Base-by-base conservation (phyloP, 306 rosid species). In the Fragaria vesca region DNA sequence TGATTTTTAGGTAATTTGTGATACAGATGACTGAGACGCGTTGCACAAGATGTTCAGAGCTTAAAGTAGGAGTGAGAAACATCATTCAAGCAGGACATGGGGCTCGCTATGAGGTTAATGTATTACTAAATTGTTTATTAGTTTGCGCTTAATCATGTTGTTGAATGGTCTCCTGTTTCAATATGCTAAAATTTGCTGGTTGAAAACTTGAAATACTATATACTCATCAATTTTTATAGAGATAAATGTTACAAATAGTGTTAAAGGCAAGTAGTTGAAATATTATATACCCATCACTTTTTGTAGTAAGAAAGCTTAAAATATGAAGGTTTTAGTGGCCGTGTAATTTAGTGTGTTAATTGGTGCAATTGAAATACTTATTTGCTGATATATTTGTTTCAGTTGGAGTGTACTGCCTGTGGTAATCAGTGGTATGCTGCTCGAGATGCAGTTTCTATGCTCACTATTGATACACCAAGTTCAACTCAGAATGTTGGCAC, bases 381-480 rank as follows among this genome's bases (percentile, higher is more conserved):
- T 69, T 55, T 66, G 50, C 73, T 43, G 58, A 40, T 63, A 78
- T 68, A 84, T 73, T 80, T 79, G 51, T 80, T 87, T 69, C 91
- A 93, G 98, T 85, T 96, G 91, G 99, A 91, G 88, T 96, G 99
- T 73, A 84, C 80, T 80, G 87, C 87, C 40, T 93, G 99, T 71
- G 99, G 99, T 48, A 81, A 96, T 81, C 85, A 89, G 73, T 93
- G 99, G 99, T 93, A 90, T 82, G 94, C 96, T 42, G 90, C 93
- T 55, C 85, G 96, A 60, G 97, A 96, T 76, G 97, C 81, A 72
- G 88, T 85, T n/a, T 91, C 98, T 70, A 52, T 66, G 76, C 93
- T 87, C 71, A 89, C 96, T 36, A 75, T 91, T 68, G 91, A 86
- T 24, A 81, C 88, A 48, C 73, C 90, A 0, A 83, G 72, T 73